These are phyloP conservation scores for Metroxylon sagu DNA, from an alignment of 176 grass and related monocot genomes.

Conservation along the genomic window DNA sequence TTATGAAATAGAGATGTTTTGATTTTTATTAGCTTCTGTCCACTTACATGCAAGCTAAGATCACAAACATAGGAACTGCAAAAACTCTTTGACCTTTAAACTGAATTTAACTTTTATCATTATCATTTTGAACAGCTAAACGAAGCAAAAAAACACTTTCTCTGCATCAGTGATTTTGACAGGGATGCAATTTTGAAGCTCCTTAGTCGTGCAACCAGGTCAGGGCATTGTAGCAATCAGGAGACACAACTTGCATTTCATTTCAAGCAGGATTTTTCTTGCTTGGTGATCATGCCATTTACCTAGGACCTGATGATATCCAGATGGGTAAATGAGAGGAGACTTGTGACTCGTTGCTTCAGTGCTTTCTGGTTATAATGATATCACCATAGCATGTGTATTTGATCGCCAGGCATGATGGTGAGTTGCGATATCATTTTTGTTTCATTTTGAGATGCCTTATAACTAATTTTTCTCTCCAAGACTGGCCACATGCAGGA, in stretches of 20 bases:
- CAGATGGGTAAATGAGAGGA: conserved; percentile 98
- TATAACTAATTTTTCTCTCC: too few species aligned
- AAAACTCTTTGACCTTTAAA: background rate
- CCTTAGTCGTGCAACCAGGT: conserved; percentile 64
- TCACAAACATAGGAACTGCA: too few species aligned
- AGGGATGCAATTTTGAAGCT: conserved; percentile 81
- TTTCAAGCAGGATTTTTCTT: conserved; percentile 94
- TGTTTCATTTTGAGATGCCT: too few species aligned
- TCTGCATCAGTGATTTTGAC: conserved; percentile 89
- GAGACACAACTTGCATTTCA: conserved; percentile 86
- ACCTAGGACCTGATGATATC: conserved; percentile 89
- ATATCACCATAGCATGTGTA: conserved; percentile 89
- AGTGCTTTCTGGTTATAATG: conserved; percentile 90
- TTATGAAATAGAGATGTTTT: too few species aligned
- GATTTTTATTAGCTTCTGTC: too few species aligned
- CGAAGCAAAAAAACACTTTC: conserved; percentile 61
- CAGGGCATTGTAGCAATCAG: conserved; percentile 68
- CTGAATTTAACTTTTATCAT: background rate
- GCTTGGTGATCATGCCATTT: conserved; percentile 89
- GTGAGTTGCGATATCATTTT: conserved; percentile 1
- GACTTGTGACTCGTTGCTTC: conserved; percentile 75
- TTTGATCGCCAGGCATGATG: conserved; percentile 65
- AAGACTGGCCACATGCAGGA: too few species aligned
- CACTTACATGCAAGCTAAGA: too few species aligned
- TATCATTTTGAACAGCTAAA: conserved; percentile 33